Conservation (phyloP, 768 basidiomycete genomes). For the Asterophora parasitica region DNA sequence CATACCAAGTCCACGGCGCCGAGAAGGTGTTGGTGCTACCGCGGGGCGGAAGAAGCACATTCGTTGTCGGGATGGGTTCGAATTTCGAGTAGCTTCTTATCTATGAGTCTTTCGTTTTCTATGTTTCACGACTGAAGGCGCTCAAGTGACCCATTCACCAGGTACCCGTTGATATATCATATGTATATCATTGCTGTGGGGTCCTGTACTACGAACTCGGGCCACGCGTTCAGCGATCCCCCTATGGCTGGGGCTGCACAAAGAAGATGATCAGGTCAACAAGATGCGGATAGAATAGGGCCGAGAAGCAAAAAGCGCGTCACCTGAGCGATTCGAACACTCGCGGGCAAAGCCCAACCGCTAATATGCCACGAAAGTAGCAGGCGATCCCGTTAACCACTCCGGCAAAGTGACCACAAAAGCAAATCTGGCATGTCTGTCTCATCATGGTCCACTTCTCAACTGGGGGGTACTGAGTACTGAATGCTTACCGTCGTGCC, state of each 20-base stretch:
- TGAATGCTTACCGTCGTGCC: too few species aligned
- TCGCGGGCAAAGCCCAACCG: conserved; percentile 50
- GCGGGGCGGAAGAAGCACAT: conserved; percentile 76
- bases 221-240: too few species aligned
- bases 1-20: conserved; percentile 82
- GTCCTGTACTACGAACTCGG: too few species aligned
- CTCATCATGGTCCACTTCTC: too few species aligned
- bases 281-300: too few species aligned
- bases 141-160: too few species aligned
- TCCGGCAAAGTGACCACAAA: conserved; percentile 80
- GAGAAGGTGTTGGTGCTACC: conserved; percentile 79
- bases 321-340: conserved; percentile 54
- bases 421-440: too few species aligned
- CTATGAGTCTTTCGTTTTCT: not conserved
- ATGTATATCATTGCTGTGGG: too few species aligned
- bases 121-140: not conserved
- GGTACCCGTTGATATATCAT: too few species aligned
- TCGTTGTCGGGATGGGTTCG: conserved; percentile 70
- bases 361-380: conserved; percentile 31
- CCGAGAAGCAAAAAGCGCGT: conserved; percentile 27
- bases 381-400: conserved; percentile 90
- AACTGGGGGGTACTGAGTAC: too few species aligned
- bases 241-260: too few species aligned
- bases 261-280: too few species aligned
- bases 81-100: conserved; percentile 13